These are phyloP conservation scores for Sphagnurus paluster DNA, from an alignment of 1,284 basidiomycete genomes.

Conservation along the genomic window DNA sequence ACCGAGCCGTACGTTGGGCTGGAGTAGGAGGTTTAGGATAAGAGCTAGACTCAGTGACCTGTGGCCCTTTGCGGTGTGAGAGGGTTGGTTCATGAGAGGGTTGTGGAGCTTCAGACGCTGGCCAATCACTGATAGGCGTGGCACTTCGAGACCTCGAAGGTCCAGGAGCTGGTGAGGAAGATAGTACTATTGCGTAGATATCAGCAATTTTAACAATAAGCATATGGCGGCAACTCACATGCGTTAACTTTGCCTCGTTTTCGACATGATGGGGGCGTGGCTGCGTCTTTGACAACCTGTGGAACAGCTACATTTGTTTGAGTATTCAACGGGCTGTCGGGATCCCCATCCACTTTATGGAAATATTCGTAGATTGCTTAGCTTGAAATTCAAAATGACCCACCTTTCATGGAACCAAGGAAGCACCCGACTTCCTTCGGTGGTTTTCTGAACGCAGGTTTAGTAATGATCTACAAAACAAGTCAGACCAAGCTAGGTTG, in stretches of 20 bases:
- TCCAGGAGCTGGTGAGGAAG: slow-evolving; percentile 2
- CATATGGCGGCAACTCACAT: slow-evolving; percentile 5
- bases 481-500: not conserved
- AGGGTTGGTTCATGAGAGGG: slow-evolving; percentile 1
- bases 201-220: not conserved
- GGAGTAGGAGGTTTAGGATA: slow-evolving; percentile 34
- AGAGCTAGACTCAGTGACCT: slow-evolving; percentile 9
- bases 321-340: not conserved
- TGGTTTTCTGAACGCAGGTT: slow-evolving; percentile 8
- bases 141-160: slow-evolving; percentile 15
- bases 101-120: slow-evolving; percentile 10
- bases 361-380: not conserved
- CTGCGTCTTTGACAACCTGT: too few species aligned
- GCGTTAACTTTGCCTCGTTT: slow-evolving; percentile 14
- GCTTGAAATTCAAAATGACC: not conserved
- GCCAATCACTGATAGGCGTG: slow-evolving; percentile 22
- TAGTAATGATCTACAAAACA: slow-evolving; percentile 7
- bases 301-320: not conserved
- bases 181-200: slow-evolving; percentile 2
- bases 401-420: slow-evolving; percentile 20
- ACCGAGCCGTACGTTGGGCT: slow-evolving; percentile 29
- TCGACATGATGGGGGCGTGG: slow-evolving; percentile 3
- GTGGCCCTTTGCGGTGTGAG: not conserved
- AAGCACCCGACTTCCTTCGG: slow-evolving; percentile 12
- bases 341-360: slow-evolving; percentile 3